These are phyloP conservation scores for Podospora fimiseda DNA, from an alignment of 495 filamentous ascomycete genomes.

Conservation along the genomic window DNA sequence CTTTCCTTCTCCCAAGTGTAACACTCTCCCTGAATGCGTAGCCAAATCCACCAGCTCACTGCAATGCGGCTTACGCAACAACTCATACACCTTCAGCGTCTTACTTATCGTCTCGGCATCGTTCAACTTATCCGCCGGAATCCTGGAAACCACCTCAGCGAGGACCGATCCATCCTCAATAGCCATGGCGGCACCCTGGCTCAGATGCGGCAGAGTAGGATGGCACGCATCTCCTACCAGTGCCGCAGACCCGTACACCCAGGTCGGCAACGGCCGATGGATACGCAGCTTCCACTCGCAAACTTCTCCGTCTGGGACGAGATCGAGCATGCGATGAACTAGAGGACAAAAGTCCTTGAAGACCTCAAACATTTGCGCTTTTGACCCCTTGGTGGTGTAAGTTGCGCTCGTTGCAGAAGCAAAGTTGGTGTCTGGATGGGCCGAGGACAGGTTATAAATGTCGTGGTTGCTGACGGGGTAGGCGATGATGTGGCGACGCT, in stretches of 20 bases:
- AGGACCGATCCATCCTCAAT: slow-evolving; percentile 75
- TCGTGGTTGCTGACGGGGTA: slow-evolving; percentile 69
- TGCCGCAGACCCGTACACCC: slow-evolving; percentile 60
- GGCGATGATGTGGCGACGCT: slow-evolving; percentile 73
- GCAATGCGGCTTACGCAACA: slow-evolving; percentile 63
- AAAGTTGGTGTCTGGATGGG: slow-evolving; percentile 69
- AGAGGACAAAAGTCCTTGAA: slow-evolving; percentile 66
- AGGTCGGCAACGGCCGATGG: slow-evolving; percentile 62
- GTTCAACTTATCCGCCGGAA: slow-evolving; percentile 40
- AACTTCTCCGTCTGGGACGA: slow-evolving; percentile 75
- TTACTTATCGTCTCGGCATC: slow-evolving; percentile 53
- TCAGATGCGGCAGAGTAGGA: slow-evolving; percentile 68
- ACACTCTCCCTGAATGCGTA: slow-evolving; percentile 54
- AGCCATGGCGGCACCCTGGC: slow-evolving; percentile 79
- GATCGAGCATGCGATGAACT: slow-evolving; percentile 63
- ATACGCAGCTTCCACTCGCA: slow-evolving; percentile 75
- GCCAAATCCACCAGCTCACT: slow-evolving; percentile 65
- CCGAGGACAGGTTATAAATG: slow-evolving; percentile 73
- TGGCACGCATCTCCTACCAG: slow-evolving; percentile 76
- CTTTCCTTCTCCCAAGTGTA: slow-evolving; percentile 69
- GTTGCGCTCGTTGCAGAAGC: slow-evolving; percentile 64
- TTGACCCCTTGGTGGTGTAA: slow-evolving; percentile 69
- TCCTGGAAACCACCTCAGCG: slow-evolving; percentile 53
- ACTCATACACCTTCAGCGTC: slow-evolving; percentile 65
- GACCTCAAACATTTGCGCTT: slow-evolving; percentile 59